Evolutionary conservation across 176 grass and related monocot species (phyloP), one percentile per base, ranked within the genome.

Genomic region (Juncus inflexus): DNA sequence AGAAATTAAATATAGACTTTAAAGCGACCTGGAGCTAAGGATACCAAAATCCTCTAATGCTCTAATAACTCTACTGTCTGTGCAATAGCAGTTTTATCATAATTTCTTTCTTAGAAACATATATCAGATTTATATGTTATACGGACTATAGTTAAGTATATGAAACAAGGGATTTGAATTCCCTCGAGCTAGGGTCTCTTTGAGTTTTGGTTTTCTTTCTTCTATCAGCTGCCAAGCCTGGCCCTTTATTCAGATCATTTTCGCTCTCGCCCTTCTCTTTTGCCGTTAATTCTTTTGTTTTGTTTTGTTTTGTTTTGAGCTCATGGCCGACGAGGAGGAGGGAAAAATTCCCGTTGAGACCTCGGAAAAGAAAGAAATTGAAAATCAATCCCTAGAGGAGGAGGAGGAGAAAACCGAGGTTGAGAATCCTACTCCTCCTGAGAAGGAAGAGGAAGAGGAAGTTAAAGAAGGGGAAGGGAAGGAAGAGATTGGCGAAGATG

Each of bases 271-370:
- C n/a, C 7, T 13, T 13, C 14, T 15, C 12, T 69, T 69, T 40
- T 56, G 36, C 66, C 52, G 52, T 69, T 71, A n/a, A 45, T 58
- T 71, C 12, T 15, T 58, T 70, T 19, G 7, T 10, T 37, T 39
- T 54, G 53, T 42, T 43, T 58, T 59, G 42, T 7, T 3, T 59
- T 59, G 12, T 58, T 55, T 71, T 59, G 54, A 71, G 67, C 67
- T 28, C 67, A 71, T 71, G 67, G 54, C 67, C 13, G 67, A 71
- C 13, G 67, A 71, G 67, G 67, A 58, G 67, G 67, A 71, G 67
- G 67, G 54, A 71, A 71, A 59, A 71, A 59, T 71, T 47, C 12
- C 67, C 43, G 43, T 47, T 47, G 43, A 47, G 43, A 6, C 54
- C 54, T 19, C 9, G 67, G 58, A 59, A 54, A 41, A 69, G 51